Conservation (phyloP, 768 basidiomycete genomes). For the Royoungia palumana region DNA sequence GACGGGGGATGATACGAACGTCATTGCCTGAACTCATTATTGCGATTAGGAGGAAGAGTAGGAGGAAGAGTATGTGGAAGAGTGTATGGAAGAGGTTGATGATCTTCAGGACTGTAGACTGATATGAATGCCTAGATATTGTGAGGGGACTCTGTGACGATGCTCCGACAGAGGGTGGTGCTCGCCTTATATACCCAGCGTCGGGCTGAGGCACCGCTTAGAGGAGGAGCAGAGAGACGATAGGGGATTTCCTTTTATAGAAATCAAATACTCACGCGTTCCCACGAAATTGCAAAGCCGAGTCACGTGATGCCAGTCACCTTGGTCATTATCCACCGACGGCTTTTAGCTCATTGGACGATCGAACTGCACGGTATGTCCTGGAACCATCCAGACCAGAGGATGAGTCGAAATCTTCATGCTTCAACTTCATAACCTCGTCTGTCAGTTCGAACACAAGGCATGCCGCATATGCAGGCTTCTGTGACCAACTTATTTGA, state of each 20-base stretch:
- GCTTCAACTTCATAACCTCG: no score
- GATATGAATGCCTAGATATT: background rate
- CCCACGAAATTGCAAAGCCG: conserved; percentile 14
- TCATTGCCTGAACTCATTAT: conserved; percentile 15
- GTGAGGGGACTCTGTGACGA: conserved; percentile 1
- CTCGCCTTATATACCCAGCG: conserved; percentile 19
- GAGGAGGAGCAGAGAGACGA: conserved; percentile 12
- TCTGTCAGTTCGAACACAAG: no score
- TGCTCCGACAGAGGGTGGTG: background rate
- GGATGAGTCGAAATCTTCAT: no score
- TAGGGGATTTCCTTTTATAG: conserved; percentile 24
- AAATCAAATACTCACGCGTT: conserved; percentile 21
- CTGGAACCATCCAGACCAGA: no score
- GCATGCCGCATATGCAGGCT: no score
- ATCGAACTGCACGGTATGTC: no score
- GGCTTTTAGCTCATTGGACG: no score
- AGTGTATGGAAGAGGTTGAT: background rate
- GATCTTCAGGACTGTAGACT: background rate
- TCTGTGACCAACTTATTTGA: no score
- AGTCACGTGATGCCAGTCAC: no score
- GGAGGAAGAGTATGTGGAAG: no score
- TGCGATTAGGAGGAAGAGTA: background rate
- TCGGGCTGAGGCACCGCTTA: background rate
- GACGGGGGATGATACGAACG: conserved; percentile 47
- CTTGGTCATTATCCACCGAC: no score